Conservation (phyloP, 352 stramenopile species). For the Globisporangium splendens region DNA sequence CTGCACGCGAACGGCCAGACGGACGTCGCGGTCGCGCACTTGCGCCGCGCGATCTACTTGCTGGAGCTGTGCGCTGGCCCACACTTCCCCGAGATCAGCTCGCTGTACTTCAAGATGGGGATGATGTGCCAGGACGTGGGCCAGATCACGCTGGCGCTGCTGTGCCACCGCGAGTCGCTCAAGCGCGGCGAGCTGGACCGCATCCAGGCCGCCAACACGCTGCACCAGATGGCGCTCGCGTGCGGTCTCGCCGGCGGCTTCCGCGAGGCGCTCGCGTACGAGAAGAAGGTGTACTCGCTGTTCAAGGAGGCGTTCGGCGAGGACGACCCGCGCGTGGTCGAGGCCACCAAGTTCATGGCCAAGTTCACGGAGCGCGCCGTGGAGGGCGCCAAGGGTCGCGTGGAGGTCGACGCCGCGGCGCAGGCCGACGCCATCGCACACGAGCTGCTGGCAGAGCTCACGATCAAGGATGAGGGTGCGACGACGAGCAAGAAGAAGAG, state of each 20-base stretch:
- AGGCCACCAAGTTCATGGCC: slow-evolving; percentile 82
- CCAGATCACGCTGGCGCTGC: slow-evolving; percentile 82
- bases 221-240: slow-evolving; percentile 87
- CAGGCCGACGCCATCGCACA: slow-evolving; percentile 75
- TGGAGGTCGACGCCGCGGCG: slow-evolving; percentile 72
- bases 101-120: slow-evolving; percentile 93
- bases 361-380: slow-evolving; percentile 87
- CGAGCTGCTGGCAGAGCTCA: slow-evolving; percentile 69
- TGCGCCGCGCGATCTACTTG: slow-evolving; percentile 91
- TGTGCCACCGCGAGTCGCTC: slow-evolving; percentile 86
- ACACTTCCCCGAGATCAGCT: slow-evolving; percentile 88
- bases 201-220: slow-evolving; percentile 80
- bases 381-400: slow-evolving; percentile 77
- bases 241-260: slow-evolving; percentile 75
- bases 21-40: slow-evolving; percentile 83
- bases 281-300: slow-evolving; percentile 86
- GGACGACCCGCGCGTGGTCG: slow-evolving; percentile 73
- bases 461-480: slow-evolving; percentile 55
- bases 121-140: slow-evolving; percentile 92
- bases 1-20: slow-evolving; percentile 85
- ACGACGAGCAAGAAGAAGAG: slow-evolving; percentile 56
- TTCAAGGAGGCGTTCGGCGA: slow-evolving; percentile 82
- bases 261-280: slow-evolving; percentile 85
- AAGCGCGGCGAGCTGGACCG: slow-evolving; percentile 85
- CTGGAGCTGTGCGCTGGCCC: slow-evolving; percentile 90